A percentile compares a stretch with the other conserved stretches of the same genome.
Evolutionary conservation across 371 early-diverging fungal species (phyloP).

Genomic region (Mucor sp.): DNA sequence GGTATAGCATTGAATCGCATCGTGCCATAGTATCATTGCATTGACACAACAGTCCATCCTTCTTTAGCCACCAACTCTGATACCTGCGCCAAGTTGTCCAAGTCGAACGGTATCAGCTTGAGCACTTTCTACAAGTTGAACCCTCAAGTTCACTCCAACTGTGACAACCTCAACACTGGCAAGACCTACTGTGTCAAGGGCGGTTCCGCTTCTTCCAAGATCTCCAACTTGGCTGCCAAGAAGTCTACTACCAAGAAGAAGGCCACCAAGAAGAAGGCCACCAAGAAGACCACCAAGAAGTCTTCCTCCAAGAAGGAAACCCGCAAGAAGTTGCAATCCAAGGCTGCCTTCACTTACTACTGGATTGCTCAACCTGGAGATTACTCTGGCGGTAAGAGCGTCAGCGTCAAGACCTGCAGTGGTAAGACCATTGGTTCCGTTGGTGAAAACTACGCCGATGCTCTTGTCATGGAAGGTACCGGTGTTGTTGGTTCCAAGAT

Average conservation of each 20-base stretch:
- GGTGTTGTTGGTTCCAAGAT: slow-evolving; percentile 46
- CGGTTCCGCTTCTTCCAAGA: not conserved
- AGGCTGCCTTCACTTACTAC: slow-evolving; percentile 52
- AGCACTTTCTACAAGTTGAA: slow-evolving; percentile 40
- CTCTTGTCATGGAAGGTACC: slow-evolving; percentile 55
- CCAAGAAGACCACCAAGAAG: not conserved
- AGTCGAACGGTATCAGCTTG: slow-evolving; percentile 30
- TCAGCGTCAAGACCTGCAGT: slow-evolving; percentile 44
- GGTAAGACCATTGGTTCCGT: slow-evolving; percentile 46
- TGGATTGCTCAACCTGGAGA: slow-evolving; percentile 50
- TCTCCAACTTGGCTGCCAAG: slow-evolving; percentile 12
- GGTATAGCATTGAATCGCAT: slow-evolving; percentile 1
- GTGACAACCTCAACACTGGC: slow-evolving; percentile 40
- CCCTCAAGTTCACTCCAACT: slow-evolving; percentile 29
- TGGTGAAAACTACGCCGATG: slow-evolving; percentile 46
- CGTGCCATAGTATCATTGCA: not conserved
- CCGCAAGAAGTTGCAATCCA: slow-evolving; percentile 41
- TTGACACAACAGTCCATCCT: no score
- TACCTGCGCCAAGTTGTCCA: slow-evolving; percentile 37
- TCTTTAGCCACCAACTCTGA: slow-evolving; percentile 35
- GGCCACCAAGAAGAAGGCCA: not conserved
- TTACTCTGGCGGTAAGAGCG: slow-evolving; percentile 33
- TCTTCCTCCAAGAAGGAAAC: slow-evolving; percentile 9
- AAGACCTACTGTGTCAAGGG: slow-evolving; percentile 41
- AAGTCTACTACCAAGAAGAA: slow-evolving; percentile 11